Evolutionary conservation across 2,329 filamentous ascomycete species (phyloP).

Genomic region (Sphaerulina musiva): DNA sequence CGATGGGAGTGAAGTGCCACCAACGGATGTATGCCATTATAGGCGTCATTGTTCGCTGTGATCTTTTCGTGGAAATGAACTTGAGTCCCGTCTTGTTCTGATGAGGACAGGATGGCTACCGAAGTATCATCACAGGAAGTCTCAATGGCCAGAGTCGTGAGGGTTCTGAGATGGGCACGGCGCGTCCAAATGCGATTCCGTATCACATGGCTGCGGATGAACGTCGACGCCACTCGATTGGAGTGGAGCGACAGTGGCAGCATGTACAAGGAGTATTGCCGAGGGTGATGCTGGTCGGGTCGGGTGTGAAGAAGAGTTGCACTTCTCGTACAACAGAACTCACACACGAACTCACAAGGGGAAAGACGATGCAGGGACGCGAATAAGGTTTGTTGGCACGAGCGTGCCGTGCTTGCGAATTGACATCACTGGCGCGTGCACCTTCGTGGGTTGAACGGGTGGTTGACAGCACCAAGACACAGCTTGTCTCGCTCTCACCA

Average conservation of each 20-base stretch:
- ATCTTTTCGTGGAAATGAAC: slow-evolving; percentile 70
- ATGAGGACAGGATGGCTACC: slow-evolving; percentile 61
- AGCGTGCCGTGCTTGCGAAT: neutral
- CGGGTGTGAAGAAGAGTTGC: neutral
- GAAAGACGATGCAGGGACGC: neutral
- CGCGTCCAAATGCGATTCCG: neutral
- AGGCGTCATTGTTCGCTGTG: slow-evolving; percentile 70
- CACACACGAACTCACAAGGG: neutral
- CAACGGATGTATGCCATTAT: slow-evolving; percentile 72
- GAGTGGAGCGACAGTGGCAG: slow-evolving; percentile 1
- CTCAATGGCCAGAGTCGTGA: slow-evolving; percentile 63
- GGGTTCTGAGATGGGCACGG: slow-evolving; percentile 18
- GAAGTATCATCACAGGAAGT: slow-evolving; percentile 90
- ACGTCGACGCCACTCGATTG: neutral
- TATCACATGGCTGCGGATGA: neutral
- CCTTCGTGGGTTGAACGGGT: too few species aligned
- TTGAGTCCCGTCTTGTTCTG: slow-evolving; percentile 10
- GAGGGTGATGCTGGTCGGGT: neutral
- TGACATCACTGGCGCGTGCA: neutral
- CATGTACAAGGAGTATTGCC: neutral
- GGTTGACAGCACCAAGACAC: too few species aligned
- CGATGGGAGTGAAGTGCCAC: slow-evolving; percentile 71
- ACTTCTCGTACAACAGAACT: neutral
- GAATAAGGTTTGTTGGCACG: neutral
- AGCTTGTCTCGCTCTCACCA: too few species aligned